Percentiles rank a stretch among this genome's conserved stretches.
Evolutionary conservation across 345 rosid genomes (phyloP).

Genomic region (Lepidium didymum): DNA sequence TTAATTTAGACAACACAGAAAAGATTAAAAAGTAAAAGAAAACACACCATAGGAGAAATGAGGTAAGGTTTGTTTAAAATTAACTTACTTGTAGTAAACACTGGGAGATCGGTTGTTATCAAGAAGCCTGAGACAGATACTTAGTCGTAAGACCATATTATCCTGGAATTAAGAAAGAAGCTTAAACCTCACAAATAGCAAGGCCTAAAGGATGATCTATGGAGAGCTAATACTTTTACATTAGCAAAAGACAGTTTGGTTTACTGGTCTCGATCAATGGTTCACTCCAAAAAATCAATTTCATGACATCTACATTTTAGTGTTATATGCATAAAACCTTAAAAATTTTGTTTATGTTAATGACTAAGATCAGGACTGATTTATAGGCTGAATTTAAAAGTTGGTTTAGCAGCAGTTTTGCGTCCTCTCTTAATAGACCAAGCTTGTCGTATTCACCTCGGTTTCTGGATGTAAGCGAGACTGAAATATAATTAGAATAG

Average conservation of each 20-base stretch:
- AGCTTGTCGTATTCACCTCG: conserved; percentile 47
- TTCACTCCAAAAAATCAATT: neutral
- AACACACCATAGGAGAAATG: neutral
- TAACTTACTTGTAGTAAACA: conserved; percentile 88
- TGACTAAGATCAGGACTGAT: neutral
- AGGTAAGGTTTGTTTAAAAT: neutral
- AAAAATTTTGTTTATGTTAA: neutral
- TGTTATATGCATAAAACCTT: neutral
- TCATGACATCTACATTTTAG: conserved; percentile 1
- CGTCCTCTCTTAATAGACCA: conserved; percentile 2
- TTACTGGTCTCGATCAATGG: neutral
- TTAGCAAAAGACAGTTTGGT: conserved; percentile 1
- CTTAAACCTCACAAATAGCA: conserved; percentile 8
- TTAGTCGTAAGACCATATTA: conserved; percentile 81
- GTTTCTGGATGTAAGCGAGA: conserved; percentile 84
- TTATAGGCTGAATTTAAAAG: neutral
- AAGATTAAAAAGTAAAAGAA: neutral
- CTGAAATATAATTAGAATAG: conserved; percentile 87
- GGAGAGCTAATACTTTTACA: neutral
- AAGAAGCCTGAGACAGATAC: conserved; percentile 92
- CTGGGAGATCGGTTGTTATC: conserved; percentile 78
- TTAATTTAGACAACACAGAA: neutral
- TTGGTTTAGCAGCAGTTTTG: neutral
- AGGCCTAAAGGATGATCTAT: conserved; percentile 4
- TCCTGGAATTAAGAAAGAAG: conserved; percentile 47